Evolutionary conservation across 2,329 filamentous ascomycete species (phyloP), one percentile per base, ranked within the genome.

Genomic region (Claviceps arundinis): DNA sequence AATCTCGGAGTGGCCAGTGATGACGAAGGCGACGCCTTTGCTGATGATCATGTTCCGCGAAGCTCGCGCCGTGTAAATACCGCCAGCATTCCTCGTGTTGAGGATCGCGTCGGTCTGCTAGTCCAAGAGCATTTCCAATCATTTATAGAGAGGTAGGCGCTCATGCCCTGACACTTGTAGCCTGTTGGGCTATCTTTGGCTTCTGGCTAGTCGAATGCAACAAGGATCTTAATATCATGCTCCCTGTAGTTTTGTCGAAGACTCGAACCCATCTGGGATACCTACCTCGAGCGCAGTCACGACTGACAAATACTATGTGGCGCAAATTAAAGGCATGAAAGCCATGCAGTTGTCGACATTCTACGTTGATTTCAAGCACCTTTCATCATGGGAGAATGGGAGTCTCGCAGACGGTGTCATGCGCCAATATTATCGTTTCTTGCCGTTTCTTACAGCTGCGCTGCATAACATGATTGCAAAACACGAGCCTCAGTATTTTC

Each of bases 381-480:
- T 98, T 34, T 78, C 82, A 52, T 77, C 81, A 38, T 85, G 84
- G 66, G 82, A 86, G 61, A 85, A 90, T 59, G 87, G 86, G 50
- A 83, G 86, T 53, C 73, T 98, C 50, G 89, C 91, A 43, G 84
- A 88, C 56, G 91, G 89, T 49, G 85, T 97, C 56, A 85, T 89
- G 58, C 84, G 82, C 60, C 86, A 94, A 63, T 97, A 96, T 73
- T 97, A 96, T 68, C 87, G 93, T 59, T 95, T 95, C 65, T 77
- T 94, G 24, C 93, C 93, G 2, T 98, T 93, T 66, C 80, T 98
- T 62, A 89, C 87, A 22, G 82, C 86, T 57, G 90, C 85, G 26
- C 74, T 98, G 44, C 89, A 98, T 71, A 94, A 89, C 62, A 81
- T 95, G 69, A 94, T 98, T 60, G 85, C 88, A 59, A 95, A 95